phyloP scores from a whole-genome alignment of 495 filamentous ascomycete genomes.

The Neurospora sp. region DNA sequence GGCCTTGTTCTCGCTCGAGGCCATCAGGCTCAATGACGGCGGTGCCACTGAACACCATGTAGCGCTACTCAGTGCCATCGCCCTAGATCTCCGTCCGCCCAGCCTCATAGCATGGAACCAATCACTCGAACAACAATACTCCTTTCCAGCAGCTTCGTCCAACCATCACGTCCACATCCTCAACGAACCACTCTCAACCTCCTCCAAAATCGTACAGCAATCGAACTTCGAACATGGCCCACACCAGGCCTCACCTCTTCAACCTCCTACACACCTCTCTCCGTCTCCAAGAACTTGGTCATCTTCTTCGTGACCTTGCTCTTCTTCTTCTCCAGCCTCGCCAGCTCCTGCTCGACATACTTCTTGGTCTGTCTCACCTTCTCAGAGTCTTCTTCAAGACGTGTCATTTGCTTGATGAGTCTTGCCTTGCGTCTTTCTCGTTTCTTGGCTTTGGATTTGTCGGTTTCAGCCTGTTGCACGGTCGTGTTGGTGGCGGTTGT shows the following conservation, averaged over 20 bases:
- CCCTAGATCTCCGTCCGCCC: no score
- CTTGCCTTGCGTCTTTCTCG: background rate
- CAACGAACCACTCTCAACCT: background rate
- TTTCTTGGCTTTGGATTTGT: background rate
- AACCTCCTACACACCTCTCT: background rate
- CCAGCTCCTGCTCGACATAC: background rate
- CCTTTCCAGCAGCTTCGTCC: no score
- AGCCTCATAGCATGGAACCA: no score
- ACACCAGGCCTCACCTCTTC: background rate
- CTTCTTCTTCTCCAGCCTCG: background rate
- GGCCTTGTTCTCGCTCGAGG: accelerated
- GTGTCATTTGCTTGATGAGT: background rate
- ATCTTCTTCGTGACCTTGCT: background rate
- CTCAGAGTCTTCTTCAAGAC: background rate
- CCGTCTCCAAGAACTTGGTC: background rate
- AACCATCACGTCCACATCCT: background rate
- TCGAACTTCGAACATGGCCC: background rate
- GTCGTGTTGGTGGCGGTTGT: background rate
- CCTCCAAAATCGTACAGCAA: background rate
- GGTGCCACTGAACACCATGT: background rate
- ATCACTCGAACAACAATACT: background rate
- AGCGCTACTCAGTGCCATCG: background rate
- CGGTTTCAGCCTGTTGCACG: background rate
- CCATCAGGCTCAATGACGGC: background rate
- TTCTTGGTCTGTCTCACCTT: background rate